phyloP scores from a whole-genome alignment of 306 rosid species.

The Coriaria nepalensis region DNA sequence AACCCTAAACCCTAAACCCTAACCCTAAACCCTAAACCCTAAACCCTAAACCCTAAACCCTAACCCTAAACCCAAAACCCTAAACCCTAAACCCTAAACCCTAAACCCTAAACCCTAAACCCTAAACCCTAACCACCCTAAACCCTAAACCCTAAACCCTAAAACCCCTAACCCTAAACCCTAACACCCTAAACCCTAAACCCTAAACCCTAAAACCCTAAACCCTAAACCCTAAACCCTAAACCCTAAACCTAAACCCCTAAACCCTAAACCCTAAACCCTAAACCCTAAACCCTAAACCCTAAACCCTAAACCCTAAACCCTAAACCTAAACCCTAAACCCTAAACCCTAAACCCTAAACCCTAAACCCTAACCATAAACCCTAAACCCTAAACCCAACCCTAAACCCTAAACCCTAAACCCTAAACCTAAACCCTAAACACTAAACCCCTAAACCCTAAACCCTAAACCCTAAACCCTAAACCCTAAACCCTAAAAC shows the following conservation, averaged over 20 bases:
- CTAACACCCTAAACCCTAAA: neutral
- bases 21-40: conserved; percentile 17
- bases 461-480: conserved; percentile 16
- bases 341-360: conserved; percentile 10
- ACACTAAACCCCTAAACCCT: conserved; percentile 13
- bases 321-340: conserved; percentile 13
- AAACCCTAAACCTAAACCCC: neutral
- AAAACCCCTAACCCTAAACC: no score
- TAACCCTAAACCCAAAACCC: conserved; percentile 13
- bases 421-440: conserved; percentile 6
- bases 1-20: neutral
- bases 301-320: conserved; percentile 13
- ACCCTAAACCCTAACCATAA: conserved; percentile 10
- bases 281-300: conserved; percentile 6
- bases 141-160: conserved; percentile 16
- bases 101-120: conserved; percentile 15
- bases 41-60: conserved; percentile 13
- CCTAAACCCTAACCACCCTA: conserved; percentile 12
- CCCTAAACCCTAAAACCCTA: conserved; percentile 16
- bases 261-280: conserved; percentile 11
- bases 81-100: conserved; percentile 17
- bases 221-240: conserved; percentile 16
- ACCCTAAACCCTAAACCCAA: conserved; percentile 11
- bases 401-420: no score
- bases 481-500: conserved; percentile 15